Evolutionary conservation across 1,284 basidiomycete species (phyloP), one percentile per base, ranked within the genome.

Genomic region (Heterobasidion annosum): DNA sequence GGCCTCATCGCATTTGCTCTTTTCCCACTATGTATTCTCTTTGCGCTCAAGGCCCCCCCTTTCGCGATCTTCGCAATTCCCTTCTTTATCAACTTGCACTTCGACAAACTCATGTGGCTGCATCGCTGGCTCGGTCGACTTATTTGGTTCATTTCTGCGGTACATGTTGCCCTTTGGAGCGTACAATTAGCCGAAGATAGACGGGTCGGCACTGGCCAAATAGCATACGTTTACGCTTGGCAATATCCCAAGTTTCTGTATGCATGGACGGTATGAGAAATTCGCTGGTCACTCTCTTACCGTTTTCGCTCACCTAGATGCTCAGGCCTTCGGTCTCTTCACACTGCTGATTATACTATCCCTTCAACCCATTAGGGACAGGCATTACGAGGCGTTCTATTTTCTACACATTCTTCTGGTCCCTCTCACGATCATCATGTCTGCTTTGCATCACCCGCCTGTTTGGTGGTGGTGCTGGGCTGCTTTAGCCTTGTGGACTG

Each of bases 11-110:
- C 88, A 1, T 93, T 91, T 63, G 83, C 88, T 1, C 74, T 93
- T 34, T 74, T 90, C 34, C 91, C 91, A 0, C 75, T 93, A 15
- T 82, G 83, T 54, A 74, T 93, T 54, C 73, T 92, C 9, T 78
- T 93, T 56, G 90, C 85, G 2, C 77, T 93, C 66, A 93, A 93
- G 67, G 77, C 87, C 3, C 83, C 87, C 10, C 92, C 92, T 0
- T 86, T 92, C 62, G 91, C 90, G 50, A 63, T 93, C 47, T 81
- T 93, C 62, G 82, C 90, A n/a, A 73, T 86, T 25, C 79, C 82
- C 0, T 79, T 80, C 58, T 74, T 87, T 56, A 79, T 82, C 25
- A 82, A 88, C 52, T 68, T 91, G 35, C 80, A 84, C 61, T 86
- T 88, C 61, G 91, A 94, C 72, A 89, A 91, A 62, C 79, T 92